A percentile compares a stretch with the other conserved stretches of the same genome.
Conservation (phyloP, 768 basidiomycete species). For the Chiua virens region DNA sequence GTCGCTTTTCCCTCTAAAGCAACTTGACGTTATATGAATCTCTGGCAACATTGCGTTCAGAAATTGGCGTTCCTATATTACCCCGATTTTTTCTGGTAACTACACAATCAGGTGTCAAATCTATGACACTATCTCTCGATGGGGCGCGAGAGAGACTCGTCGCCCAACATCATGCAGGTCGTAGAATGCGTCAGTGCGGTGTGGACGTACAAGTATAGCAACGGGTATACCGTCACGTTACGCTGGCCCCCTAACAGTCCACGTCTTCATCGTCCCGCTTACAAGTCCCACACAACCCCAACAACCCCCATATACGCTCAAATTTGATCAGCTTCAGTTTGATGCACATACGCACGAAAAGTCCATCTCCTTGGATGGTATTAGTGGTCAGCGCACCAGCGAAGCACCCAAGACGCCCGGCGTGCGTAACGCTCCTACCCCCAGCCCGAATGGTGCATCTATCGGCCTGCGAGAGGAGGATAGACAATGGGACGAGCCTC, state of each 20-base stretch:
- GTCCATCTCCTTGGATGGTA: constrained; percentile 63
- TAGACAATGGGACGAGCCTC: constrained; percentile 66
- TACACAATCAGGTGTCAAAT: constrained; percentile 80
- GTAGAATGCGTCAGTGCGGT: constrained; percentile 73
- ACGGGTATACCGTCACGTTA: constrained; percentile 76
- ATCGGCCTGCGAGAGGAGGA: constrained; percentile 46
- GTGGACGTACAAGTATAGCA: constrained; percentile 82
- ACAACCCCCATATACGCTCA: constrained; percentile 40
- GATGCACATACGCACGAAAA: constrained; percentile 75
- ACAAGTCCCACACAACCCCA: constrained; percentile 19
- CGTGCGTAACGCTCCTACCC: constrained; percentile 33
- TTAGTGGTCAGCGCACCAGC: constrained; percentile 48
- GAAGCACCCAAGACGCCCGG: constrained; percentile 43
- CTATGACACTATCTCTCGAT: constrained; percentile 78
- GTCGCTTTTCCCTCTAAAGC: constrained; percentile 23
- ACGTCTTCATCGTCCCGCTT: constrained; percentile 44
- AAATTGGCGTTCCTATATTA: constrained; percentile 76
- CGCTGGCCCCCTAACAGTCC: constrained; percentile 72
- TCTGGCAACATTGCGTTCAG: constrained; percentile 37
- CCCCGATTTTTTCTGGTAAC: constrained; percentile 86
- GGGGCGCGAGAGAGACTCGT: constrained; percentile 71
- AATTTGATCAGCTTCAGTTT: constrained; percentile 74
- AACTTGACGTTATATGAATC: constrained; percentile 5
- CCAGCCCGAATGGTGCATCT: constrained; percentile 31
- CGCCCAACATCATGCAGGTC: constrained; percentile 43